Percentiles rank a stretch among this genome's conserved stretches.
phyloP scores from a whole-genome alignment of 176 grass and related monocot species.

The Tillandsia fasciculata region DNA sequence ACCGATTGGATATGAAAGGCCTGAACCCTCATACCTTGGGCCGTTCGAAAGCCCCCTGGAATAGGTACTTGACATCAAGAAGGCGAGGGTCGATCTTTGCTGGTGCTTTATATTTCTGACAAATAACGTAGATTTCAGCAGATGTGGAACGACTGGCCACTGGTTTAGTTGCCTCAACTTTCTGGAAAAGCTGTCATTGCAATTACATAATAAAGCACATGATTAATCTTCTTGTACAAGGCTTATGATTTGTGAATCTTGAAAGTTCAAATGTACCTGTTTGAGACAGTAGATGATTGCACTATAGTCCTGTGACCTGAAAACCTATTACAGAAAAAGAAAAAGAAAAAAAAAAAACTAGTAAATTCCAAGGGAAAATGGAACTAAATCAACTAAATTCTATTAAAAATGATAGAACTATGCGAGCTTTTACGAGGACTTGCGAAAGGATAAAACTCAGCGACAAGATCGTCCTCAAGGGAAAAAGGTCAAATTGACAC shows the following conservation, averaged over 20 bases:
- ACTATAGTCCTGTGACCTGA: constrained; percentile 93
- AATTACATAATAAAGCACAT: constrained; percentile 14
- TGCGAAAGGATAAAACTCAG: too few species aligned
- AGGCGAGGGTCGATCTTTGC: constrained; percentile 89
- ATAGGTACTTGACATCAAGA: constrained; percentile 85
- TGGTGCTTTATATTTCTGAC: constrained; percentile 73
- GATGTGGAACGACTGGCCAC: constrained; percentile 79
- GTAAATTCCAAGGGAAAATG: neutral
- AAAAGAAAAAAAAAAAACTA: constrained; percentile 5
- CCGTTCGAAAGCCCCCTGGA: constrained; percentile 54
- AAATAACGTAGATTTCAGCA: constrained; percentile 90
- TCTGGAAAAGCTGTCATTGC: constrained; percentile 66
- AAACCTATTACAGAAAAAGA: constrained; percentile 44
- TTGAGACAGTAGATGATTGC: constrained; percentile 91
- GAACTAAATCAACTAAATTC: neutral
- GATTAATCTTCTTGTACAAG: neutral
- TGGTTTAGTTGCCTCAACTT: constrained; percentile 87
- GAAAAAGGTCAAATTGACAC: too few species aligned
- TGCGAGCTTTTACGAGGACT: too few species aligned
- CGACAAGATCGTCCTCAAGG: too few species aligned
- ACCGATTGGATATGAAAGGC: neutral
- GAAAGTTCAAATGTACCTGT: constrained; percentile 33
- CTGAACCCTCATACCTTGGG: constrained; percentile 35
- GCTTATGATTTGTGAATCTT: neutral
- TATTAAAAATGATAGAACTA: too few species aligned